Base-by-base conservation (phyloP, 1,284 basidiomycete species). In the Sphaerobolus stellatus region DNA sequence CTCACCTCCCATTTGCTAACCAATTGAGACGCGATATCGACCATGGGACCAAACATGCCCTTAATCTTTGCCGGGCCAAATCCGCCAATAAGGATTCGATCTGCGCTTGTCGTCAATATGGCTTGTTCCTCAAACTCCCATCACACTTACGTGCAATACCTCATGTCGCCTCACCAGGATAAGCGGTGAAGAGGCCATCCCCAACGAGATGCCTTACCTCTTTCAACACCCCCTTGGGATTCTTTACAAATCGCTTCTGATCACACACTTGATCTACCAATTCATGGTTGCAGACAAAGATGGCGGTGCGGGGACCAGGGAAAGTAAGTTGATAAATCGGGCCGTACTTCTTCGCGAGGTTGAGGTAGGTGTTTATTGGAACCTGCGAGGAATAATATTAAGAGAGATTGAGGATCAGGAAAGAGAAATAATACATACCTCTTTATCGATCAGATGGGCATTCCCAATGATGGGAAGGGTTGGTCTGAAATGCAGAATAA, bases 71-170 rank as follows among this genome's bases (percentile, higher is more conserved):
- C 61, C 0, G 76, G 74, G 25, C 77, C 76, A 63, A 82, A 82
- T 2, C 77, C 75, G 11, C 79, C 79, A 68, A 79, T 75, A 18
- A 82, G 72, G 36, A 82, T 68, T 30, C 78, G 77, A 65, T 82
- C 78, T n/a, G n/a, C n/a, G n/a, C n/a, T n/a, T n/a, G n/a, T n/a
- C n/a, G n/a, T n/a, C n/a, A n/a, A n/a, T n/a, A n/a, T n/a, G n/a
- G n/a, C n/a, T n/a, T n/a, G n/a, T n/a, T n/a, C n/a, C n/a, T n/a
- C n/a, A n/a, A n/a, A n/a, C n/a, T n/a, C n/a, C n/a, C 13, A 55
- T 16, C 6, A 16, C 11, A 64, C 75, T 50, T 61, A 78, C 75
- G 77, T 22, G 76, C 75, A 38, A 76, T 67, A 9, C 66, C 74
- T 79, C 79, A 81, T 63, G 78, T 78, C 36, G 70, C 69, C 58